Conservation (phyloP, 768 basidiomycete genomes). For the Russula virescens region DNA sequence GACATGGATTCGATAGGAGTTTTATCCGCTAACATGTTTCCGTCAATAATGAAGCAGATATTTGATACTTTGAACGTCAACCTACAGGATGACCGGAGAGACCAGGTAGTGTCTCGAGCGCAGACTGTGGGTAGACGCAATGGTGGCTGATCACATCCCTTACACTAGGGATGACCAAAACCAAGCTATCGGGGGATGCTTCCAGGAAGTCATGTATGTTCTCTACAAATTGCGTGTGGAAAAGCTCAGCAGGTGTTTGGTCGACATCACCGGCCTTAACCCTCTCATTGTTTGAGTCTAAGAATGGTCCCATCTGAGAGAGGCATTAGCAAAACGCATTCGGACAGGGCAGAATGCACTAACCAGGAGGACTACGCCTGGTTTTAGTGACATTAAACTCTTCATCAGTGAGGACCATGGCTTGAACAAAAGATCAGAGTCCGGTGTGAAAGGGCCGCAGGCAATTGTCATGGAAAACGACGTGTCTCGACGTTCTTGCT, state of each 20-base stretch:
- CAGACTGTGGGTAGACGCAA: conserved; percentile 79
- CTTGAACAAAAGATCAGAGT: conserved; percentile 68
- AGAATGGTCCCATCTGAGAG: conserved; percentile 82
- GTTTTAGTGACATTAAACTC: conserved; percentile 57
- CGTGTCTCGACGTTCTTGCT: conserved; percentile 38
- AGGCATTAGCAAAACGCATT: neutral
- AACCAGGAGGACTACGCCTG: conserved; percentile 76
- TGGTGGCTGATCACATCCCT: conserved; percentile 77
- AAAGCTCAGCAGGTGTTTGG: conserved; percentile 57
- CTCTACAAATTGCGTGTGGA: conserved; percentile 55
- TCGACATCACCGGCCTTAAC: conserved; percentile 74
- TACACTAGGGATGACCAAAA: conserved; percentile 78
- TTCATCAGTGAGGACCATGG: conserved; percentile 61
- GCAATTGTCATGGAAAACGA: conserved; percentile 65
- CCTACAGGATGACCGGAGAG: conserved; percentile 50
- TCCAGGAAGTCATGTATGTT: conserved; percentile 54
- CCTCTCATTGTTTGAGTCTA: conserved; percentile 69
- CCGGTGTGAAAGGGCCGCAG: conserved; percentile 82
- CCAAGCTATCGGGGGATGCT: conserved; percentile 57
- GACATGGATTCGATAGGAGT: conserved; percentile 80
- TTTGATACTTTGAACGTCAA: neutral
- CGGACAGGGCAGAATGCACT: conserved; percentile 15
- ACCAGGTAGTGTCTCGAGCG: conserved; percentile 36
- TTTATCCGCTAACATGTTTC: conserved; percentile 54
- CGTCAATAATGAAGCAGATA: neutral